Percentiles rank a stretch among this genome's conserved stretches.
phyloP scores from a whole-genome alignment of 352 stramenopile species.

The Globisporangium irregulare region DNA sequence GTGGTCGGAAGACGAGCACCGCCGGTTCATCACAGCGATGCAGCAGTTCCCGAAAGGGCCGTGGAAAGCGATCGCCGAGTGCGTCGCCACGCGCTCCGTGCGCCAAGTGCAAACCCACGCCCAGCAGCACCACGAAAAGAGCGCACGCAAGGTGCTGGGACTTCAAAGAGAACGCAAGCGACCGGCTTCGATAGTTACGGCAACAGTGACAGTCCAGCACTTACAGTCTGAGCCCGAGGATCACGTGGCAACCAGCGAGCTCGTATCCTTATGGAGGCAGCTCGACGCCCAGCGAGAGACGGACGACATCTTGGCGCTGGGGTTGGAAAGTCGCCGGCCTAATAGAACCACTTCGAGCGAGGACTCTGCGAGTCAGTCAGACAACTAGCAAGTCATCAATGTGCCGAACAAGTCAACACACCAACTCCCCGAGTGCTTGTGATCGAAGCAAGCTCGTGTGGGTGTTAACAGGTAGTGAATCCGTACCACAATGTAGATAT shows the following conservation, averaged over 20 bases:
- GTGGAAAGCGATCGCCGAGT: conserved; percentile 24
- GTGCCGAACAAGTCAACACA: not conserved
- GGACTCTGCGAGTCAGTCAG: not conserved
- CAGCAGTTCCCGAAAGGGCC: conserved; percentile 18
- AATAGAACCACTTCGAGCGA: not conserved
- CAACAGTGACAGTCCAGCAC: not conserved
- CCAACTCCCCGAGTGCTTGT: not conserved
- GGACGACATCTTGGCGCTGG: not conserved
- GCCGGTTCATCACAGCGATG: conserved; percentile 21
- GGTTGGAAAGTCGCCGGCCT: not conserved
- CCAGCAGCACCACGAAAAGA: conserved; percentile 28
- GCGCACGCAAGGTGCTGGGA: conserved; percentile 16
- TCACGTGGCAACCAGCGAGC: not conserved
- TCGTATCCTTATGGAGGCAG: conserved; percentile 7
- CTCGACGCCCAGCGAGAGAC: conserved; percentile 8
- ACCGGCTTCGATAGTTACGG: not conserved
- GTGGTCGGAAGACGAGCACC: conserved; percentile 24
- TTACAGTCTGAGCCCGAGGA: not conserved
- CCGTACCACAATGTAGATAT: not conserved
- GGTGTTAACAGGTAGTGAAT: not conserved
- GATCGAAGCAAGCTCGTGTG: not conserved
- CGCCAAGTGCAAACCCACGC: conserved; percentile 25
- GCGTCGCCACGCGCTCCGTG: conserved; percentile 22
- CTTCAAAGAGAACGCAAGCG: conserved; percentile 5
- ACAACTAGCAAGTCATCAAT: not conserved